Evolutionary conservation across 177 flowering plant genomes (phyloP), one percentile per base, ranked within the genome.

Genomic region (Vitis hybrid): DNA sequence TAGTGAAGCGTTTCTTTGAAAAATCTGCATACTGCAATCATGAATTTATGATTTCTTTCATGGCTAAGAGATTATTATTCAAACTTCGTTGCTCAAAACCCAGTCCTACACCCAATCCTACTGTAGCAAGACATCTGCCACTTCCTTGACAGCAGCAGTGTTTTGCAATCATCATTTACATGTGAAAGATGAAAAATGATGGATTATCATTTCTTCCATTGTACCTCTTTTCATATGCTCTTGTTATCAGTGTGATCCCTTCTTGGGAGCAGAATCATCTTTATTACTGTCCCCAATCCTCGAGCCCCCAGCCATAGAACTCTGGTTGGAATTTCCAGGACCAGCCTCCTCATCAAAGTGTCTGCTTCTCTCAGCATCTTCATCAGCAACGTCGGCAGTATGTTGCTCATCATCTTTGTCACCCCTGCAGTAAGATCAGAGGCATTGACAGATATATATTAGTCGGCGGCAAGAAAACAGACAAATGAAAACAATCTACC

Each of bases 291-390:
- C 70, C 49, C 70, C 73, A 12, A 72, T n/a, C 74, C 70, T 77
- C 21, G 69, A 73, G 67, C 75, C 75, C 70, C 81, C 77, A 15
- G 68, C 64, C 3, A 65, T 16, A 13, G 30, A 46, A 67, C 62
- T 66, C 67, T 56, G 80, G 66, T 66, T 56, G 24, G 65, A 74
- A 65, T 61, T 68, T 64, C 57, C 71, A 3, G 63, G 16, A 40
- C 78, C 79, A 68, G 70, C 75, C 74, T 84, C 89, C 71, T 80
- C 87, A 32, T 86, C 90, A 52, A 75, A 67, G 32, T 60, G 75
- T 50, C 71, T 84, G 75, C 74, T 73, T 70, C 75, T 70, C 65
- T 76, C 83, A 11, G 58, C 67, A 27, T 70, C 75, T 74, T 83
- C 86, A 70, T 78, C 81, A 14, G 76, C 80, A 58, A 77, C 83